Evolutionary conservation across 805 yeast species (phyloP).

Genomic region (Zygosaccharomyces bisporus): DNA sequence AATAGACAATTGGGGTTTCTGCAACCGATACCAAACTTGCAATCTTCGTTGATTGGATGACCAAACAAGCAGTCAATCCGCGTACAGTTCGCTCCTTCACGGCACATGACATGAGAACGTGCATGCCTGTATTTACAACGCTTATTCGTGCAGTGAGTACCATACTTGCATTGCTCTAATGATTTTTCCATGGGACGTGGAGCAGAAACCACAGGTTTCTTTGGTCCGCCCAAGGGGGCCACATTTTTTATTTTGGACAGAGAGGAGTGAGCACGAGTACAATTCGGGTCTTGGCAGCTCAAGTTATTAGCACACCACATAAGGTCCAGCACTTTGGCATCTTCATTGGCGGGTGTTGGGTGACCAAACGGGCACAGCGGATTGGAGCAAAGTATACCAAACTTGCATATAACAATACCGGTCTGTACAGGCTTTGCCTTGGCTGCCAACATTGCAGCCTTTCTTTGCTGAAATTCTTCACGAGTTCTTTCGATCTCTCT

Average conservation of each 20-base stretch:
- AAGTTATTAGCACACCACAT: conserved; percentile 78
- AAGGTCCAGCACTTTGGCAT: conserved; percentile 60
- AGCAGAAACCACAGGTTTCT: conserved; percentile 18
- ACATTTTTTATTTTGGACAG: conserved; percentile 48
- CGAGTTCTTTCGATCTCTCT: conserved; percentile 63
- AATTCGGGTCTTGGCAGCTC: conserved; percentile 54
- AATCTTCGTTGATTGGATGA: conserved; percentile 75
- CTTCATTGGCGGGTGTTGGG: conserved; percentile 81
- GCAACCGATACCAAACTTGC: conserved; percentile 78
- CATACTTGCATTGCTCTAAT: conserved; percentile 81
- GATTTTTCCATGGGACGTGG: conserved; percentile 43
- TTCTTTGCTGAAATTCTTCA: conserved; percentile 47
- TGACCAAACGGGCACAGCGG: conserved; percentile 85
- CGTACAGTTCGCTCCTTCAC: conserved; percentile 74
- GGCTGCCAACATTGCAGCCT: conserved; percentile 36
- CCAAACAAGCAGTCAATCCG: conserved; percentile 78
- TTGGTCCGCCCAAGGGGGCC: conserved; percentile 29
- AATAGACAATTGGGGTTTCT: conserved; percentile 66
- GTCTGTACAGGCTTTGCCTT: conserved; percentile 38
- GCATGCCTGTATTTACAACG: conserved; percentile 87
- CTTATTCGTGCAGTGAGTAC: conserved; percentile 68
- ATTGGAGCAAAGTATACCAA: conserved; percentile 69
- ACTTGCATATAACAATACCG: conserved; percentile 67
- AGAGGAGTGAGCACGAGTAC: conserved; percentile 81
- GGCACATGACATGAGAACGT: conserved; percentile 64